phyloP scores from a whole-genome alignment of 495 filamentous ascomycete genomes.

The Sporormia fimetaria region DNA sequence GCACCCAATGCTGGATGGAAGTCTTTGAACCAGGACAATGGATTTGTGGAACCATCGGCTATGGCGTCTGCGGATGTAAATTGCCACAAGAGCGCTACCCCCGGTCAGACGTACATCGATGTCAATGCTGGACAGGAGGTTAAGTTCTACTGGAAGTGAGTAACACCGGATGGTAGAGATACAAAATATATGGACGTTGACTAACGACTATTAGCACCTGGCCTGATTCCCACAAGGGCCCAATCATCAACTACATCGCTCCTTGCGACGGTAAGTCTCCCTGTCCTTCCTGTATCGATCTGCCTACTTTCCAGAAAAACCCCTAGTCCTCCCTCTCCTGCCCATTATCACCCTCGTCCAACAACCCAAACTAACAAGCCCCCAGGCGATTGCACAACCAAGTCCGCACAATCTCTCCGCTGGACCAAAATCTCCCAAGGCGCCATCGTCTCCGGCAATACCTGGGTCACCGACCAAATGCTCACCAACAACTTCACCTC shows the following conservation, averaged over 20 bases:
- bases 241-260: constrained; percentile 17
- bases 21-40: constrained; percentile 7
- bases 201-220: too few relatives aligned
- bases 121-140: constrained; percentile 8
- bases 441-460: constrained; percentile 1
- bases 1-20: constrained; percentile 8
- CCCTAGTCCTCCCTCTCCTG: too few relatives aligned
- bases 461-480: constrained; percentile 10
- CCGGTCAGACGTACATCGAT: constrained; percentile 1
- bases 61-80: constrained; percentile 5
- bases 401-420: neutral
- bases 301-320: too few relatives aligned
- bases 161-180: too few relatives aligned
- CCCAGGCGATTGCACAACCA: constrained; percentile 7
- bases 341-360: too few relatives aligned
- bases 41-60: constrained; percentile 7
- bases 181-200: too few relatives aligned
- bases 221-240: constrained; percentile 10
- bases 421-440: constrained; percentile 11
- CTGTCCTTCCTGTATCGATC: neutral
- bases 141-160: constrained; percentile 12
- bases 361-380: neutral
- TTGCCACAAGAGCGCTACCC: constrained; percentile 14
- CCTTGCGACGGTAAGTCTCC: constrained; percentile 8
- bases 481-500: constrained; percentile 13